These are phyloP conservation scores for Paraconiothyrium sp. DNA, from an alignment of 2,329 filamentous ascomycete genomes.

Conservation along the genomic window DNA sequence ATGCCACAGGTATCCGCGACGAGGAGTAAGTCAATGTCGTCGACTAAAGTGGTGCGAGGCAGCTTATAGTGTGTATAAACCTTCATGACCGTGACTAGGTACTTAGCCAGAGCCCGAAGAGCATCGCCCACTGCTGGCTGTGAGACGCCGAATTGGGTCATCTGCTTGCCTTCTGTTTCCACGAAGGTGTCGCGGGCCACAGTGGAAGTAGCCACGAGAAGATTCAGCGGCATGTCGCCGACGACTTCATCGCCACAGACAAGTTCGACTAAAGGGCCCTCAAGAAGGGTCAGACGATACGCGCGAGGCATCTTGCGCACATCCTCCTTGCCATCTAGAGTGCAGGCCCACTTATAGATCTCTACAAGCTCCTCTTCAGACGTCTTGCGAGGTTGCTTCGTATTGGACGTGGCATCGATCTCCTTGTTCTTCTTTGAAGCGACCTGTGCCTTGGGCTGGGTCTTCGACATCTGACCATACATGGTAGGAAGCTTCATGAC, in stretches of 20 bases:
- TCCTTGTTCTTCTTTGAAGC: background rate
- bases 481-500: background rate
- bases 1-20: background rate
- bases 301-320: background rate
- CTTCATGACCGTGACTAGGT: background rate
- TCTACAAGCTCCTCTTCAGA: background rate
- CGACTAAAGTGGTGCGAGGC: background rate
- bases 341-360: background rate
- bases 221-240: background rate
- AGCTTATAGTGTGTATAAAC: background rate
- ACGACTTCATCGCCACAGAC: background rate
- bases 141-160: background rate
- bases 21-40: background rate
- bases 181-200: background rate
- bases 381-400: background rate
- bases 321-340: background rate
- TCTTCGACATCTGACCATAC: background rate
- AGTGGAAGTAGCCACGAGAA: background rate
- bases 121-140: background rate
- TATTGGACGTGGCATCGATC: background rate
- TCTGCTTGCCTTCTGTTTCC: background rate
- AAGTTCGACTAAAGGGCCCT: background rate
- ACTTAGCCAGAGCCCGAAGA: background rate
- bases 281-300: background rate
- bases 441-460: background rate